Base-by-base conservation (phyloP, 2,329 filamentous ascomycete species). In the Coniochaeta sp. region DNA sequence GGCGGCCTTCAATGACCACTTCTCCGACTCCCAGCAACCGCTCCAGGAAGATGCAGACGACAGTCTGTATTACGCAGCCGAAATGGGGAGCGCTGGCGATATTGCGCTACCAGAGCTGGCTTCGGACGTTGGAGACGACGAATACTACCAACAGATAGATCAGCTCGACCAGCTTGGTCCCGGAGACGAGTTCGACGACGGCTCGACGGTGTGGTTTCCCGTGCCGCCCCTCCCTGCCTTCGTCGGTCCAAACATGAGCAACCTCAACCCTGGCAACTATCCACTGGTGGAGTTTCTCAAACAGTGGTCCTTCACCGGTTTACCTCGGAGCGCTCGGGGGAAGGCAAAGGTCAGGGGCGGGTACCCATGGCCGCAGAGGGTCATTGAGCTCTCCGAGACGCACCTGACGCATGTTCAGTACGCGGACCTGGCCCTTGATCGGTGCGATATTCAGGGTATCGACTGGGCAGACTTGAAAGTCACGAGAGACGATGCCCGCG, bases 381-480 rank as follows among this genome's bases (percentile, higher is more conserved):
- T 67, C 28, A 55, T 60, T n/a, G 50, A 57, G 28, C 57, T 68
- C 50, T 49, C 59, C 50, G 28, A 55, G 45, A 49, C 52, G 4
- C 28, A 50, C 30, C 5, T 57, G 33, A 46, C 48, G 6, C 54
- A 56, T 7, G 48, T 66, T n/a, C 38, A 62, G 3, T 76, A 74
- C 53, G 59, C 62, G 6, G 73, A 84, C 50, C 70, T 86, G 6
- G 61, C 68, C n/a, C 81, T 79, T 1, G 79, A 85, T 47, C 51
- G 58, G 46, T 80, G 68, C 52, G 82, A 86, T 58, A 63, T 83
- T 22, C 82, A 86, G 59, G 79, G 81, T 49, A 69, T 85, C 31
- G 65, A 83, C 60, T 85, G 82, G 82, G 57, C 63, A 2, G 64
- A 69, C 12, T 65, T 85, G 56, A 75, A 75, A 2, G 75, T 81